Base-by-base conservation (phyloP, 2,329 filamentous ascomycete genomes). In the Epichloe uncinata region DNA sequence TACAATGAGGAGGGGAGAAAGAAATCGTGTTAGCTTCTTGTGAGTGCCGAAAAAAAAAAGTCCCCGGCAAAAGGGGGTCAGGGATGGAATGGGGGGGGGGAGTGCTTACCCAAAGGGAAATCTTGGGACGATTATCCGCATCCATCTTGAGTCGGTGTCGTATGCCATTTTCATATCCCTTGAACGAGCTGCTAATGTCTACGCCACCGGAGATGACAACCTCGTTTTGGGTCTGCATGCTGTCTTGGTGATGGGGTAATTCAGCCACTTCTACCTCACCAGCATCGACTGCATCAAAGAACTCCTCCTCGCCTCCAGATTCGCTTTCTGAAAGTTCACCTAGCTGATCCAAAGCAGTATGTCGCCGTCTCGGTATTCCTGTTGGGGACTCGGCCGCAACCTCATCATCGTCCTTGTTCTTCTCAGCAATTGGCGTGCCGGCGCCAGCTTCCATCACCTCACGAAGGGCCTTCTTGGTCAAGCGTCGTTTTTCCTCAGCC, bases 231-330 rank as follows among this genome's bases (percentile, higher is more conserved):
- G 15, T 26, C 34, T 70, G 65, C 4, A 62, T 62, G 20, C 62
- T 58, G 13, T 76, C 66, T 40, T 72, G 66, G 33, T 72, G 66
- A 33, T 72, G 68, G 5, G 84, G 80, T 69, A 87, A 74, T 51
- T 83, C 80, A 4, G 84, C 72, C 6, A 94, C 81, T 57, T 95
- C 84, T 15, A 97, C 87, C 60, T 93, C 86, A 13, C 93, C 93
- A 41, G 90, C 87, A 65, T 95, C 93, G 5, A 98, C 84, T 8
- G 93, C 93, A 68, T 98, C 93, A 58, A 97, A 98, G 65, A 98
- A 98, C 63, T 97, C 91, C 48, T 95, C 85, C 45, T 88, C 88
- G 33, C 85, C 84, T 35, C 86, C 85, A 3, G 88, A 85, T 51
- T 90, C 84, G 1, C 82, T 87, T 49, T 91, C 89, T 0, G 87